These are phyloP conservation scores for Thalassiosira mediterranea DNA, from an alignment of 352 stramenopile genomes.

Conservation along the genomic window DNA sequence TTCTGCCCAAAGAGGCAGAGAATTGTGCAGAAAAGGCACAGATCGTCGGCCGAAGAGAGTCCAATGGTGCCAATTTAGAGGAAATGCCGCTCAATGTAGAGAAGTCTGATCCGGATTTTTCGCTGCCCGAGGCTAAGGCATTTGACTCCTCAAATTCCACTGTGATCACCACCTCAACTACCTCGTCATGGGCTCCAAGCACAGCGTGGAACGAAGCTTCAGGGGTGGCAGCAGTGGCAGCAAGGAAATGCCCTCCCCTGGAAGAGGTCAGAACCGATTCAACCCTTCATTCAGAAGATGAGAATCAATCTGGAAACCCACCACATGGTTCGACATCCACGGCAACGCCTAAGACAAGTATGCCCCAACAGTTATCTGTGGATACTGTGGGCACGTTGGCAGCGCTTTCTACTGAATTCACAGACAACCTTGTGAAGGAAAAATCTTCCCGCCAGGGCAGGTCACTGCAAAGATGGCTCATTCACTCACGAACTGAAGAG, in stretches of 20 bases:
- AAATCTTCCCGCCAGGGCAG: conserved; percentile 48
- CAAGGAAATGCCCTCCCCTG: conserved; percentile 14
- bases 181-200: conserved; percentile 8
- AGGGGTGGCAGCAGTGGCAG: neutral
- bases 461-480: conserved; percentile 43
- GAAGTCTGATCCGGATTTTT: conserved; percentile 1
- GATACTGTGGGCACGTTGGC: neutral
- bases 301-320: too few relatives aligned
- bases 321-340: too few relatives aligned
- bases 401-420: conserved; percentile 20
- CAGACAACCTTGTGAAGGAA: conserved; percentile 37
- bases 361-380: neutral
- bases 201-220: neutral
- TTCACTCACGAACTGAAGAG: conserved; percentile 42
- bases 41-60: neutral
- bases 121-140: neutral
- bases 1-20: conserved; percentile 31
- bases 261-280: conserved; percentile 26
- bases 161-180: conserved; percentile 26
- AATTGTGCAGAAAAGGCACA: conserved; percentile 27
- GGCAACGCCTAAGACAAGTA: neutral
- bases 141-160: conserved; percentile 37
- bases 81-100: conserved; percentile 24
- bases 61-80: neutral
- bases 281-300: too few relatives aligned